Conservation (phyloP, 805 yeast species). For the Candida silvatica region DNA sequence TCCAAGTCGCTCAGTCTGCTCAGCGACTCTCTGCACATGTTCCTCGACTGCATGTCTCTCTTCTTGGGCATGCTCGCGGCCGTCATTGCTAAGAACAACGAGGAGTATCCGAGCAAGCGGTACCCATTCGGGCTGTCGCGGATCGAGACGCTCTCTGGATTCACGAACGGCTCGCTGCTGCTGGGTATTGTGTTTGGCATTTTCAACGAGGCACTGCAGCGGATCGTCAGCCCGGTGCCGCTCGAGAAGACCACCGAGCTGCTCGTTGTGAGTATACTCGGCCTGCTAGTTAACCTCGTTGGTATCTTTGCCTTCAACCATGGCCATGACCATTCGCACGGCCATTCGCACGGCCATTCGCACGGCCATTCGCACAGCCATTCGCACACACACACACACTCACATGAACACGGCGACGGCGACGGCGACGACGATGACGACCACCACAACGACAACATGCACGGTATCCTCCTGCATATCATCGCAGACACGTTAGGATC, state of each 20-base stretch:
- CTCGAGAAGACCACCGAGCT: conserved; percentile 78
- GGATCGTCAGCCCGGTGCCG: conserved; percentile 70
- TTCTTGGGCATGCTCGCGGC: conserved; percentile 88
- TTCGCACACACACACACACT: conserved; percentile 7
- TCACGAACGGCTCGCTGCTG: conserved; percentile 84
- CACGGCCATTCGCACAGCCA: conserved; percentile 24
- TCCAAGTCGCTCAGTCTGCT: conserved; percentile 87
- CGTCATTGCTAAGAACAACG: conserved; percentile 27
- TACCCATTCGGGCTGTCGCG: conserved; percentile 83
- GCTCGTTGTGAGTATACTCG: conserved; percentile 74
- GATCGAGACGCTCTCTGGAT: conserved; percentile 89
- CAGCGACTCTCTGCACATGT: conserved; percentile 95
- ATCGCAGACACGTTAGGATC: conserved; percentile 96
- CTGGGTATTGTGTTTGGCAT: conserved; percentile 88
- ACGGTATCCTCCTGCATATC: conserved; percentile 89
- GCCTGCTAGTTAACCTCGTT: conserved; percentile 79
- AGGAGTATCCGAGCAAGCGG: conserved; percentile 22
- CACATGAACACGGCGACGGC: neutral
- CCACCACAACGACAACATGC: conserved; percentile 59
- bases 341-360: conserved; percentile 16
- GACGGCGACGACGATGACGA: conserved; percentile 3
- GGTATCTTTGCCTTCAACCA: conserved; percentile 91
- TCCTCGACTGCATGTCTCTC: conserved; percentile 85
- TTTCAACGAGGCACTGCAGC: conserved; percentile 74
- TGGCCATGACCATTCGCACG: conserved; percentile 32